Evolutionary conservation across 2,329 filamentous ascomycete species (phyloP), one percentile per base, ranked within the genome.

Genomic region (Apiospora saccharicola): DNA sequence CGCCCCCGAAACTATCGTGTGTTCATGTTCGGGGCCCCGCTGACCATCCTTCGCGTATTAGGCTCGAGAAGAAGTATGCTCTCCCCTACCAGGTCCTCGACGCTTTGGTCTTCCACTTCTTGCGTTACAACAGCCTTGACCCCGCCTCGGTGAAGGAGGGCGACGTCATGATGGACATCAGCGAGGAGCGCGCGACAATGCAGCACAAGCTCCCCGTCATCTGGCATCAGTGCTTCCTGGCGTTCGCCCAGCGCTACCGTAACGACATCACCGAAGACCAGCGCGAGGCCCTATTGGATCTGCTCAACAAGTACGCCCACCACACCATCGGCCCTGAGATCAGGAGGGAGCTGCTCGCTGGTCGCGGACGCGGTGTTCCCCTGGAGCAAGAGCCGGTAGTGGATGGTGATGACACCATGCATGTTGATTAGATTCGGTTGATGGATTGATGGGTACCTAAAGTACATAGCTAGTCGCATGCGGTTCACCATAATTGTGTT

Each of bases 181-280:
- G 73, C 78, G 81, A 82, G 78, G 72, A 82, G 75, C 72, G 83
- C 82, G 85, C 85, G n/a, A 88, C 89, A 68, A 85, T 82, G 73
- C 87, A 81, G 82, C 87, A 76, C 79, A 94, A 93, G 80, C 82
- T 98, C 75, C 96, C 97, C 0, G 95, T 99, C 10, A 91, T 99
- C 71, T 99, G 96, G 95, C 96, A 99, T 82, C 96, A 98, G 84
- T 95, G 93, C 77, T 86, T 99, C 43, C 85, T 99, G 71, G 93
- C 94, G 1, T 99, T 99, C 83, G 95, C 96, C 37, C 93, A 98
- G 84, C 89, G 96, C 72, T 99, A 98, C 84, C 92, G 95, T 79
- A 97, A 98, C 77, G 96, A 98, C 82, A 96, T 98, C 77, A 98
- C 95, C 1, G 95, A 98, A 81, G 95, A 98, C 77, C 95, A 98